A percentile compares a stretch with the other conserved stretches of the same genome.
Conservation (phyloP, 805 yeast genomes). For the Wickerhamiella alocasiicola region DNA sequence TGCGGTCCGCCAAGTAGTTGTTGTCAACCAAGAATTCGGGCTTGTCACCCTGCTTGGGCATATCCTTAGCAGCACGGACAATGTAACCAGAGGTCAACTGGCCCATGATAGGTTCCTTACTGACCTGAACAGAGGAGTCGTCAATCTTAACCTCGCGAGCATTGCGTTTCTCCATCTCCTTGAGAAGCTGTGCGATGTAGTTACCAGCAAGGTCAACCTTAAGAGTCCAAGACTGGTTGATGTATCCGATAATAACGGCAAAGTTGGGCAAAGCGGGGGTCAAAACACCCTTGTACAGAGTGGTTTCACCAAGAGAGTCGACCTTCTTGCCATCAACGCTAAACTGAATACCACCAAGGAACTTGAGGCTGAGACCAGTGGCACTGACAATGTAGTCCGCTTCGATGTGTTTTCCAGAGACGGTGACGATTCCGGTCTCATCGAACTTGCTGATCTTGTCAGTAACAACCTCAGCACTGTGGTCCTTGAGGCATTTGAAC, state of each 20-base stretch:
- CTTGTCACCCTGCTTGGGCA: conserved; percentile 11
- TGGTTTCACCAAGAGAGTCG: background rate
- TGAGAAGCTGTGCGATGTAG: background rate
- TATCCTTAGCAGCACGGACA: background rate
- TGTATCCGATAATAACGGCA: conserved; percentile 5
- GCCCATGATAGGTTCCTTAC: conserved; percentile 8
- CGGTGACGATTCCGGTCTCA: conserved; percentile 9
- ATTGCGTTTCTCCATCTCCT: conserved; percentile 7
- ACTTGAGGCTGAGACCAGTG: conserved; percentile 1
- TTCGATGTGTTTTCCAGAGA: conserved; percentile 8
- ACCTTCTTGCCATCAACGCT: conserved; percentile 4
- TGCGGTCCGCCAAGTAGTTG: conserved; percentile 8
- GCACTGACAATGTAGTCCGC: conserved; percentile 10
- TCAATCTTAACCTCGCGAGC: background rate
- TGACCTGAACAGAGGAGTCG: conserved; percentile 4
- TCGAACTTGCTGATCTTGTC: conserved; percentile 8
- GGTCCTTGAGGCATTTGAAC: conserved; percentile 5
- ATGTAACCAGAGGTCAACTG: conserved; percentile 6
- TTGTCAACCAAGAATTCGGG: conserved; percentile 5
- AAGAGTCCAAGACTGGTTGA: conserved; percentile 10
- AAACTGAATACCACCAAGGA: conserved; percentile 6
- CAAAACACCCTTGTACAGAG: conserved; percentile 8
- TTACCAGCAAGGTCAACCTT: conserved; percentile 9
- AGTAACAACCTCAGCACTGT: conserved; percentile 6
- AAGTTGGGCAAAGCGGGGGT: conserved; percentile 5